phyloP scores from a whole-genome alignment of 805 yeast species.

The Candida broadrunensis region DNA sequence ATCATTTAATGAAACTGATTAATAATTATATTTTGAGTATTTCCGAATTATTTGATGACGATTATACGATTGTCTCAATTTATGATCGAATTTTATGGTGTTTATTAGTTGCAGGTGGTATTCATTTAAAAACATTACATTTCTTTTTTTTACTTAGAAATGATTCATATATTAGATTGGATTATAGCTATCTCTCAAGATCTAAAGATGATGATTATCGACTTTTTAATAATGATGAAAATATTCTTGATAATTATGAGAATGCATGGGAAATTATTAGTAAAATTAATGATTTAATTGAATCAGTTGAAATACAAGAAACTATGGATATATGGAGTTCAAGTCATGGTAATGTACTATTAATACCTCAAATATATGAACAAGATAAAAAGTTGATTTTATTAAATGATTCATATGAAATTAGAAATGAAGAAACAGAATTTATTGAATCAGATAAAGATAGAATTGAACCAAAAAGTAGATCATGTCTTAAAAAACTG shows the following conservation, averaged over 20 bases:
- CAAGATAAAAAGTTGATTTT: neutral
- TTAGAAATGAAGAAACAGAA: neutral
- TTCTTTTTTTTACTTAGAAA: slow-evolving; percentile 4
- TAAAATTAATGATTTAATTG: neutral
- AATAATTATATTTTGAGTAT: neutral
- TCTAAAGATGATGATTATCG: neutral
- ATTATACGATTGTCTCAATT: neutral
- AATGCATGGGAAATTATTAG: neutral
- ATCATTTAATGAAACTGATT: neutral
- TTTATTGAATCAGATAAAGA: neutral
- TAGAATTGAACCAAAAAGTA: neutral
- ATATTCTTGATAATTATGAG: neutral
- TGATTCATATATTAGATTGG: neutral
- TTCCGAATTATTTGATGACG: slow-evolving; percentile 1
- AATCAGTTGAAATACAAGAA: neutral
- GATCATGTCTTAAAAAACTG: neutral
- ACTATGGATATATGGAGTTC: neutral
- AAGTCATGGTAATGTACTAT: neutral
- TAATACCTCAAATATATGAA: neutral
- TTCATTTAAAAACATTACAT: neutral
- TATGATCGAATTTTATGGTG: slow-evolving; percentile 4
- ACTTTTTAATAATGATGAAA: neutral
- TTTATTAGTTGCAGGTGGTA: neutral
- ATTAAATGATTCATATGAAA: neutral
- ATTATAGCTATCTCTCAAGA: slow-evolving; percentile 1